phyloP scores from a whole-genome alignment of 2,329 filamentous ascomycete genomes.

The Sporothrix brasiliensis region DNA sequence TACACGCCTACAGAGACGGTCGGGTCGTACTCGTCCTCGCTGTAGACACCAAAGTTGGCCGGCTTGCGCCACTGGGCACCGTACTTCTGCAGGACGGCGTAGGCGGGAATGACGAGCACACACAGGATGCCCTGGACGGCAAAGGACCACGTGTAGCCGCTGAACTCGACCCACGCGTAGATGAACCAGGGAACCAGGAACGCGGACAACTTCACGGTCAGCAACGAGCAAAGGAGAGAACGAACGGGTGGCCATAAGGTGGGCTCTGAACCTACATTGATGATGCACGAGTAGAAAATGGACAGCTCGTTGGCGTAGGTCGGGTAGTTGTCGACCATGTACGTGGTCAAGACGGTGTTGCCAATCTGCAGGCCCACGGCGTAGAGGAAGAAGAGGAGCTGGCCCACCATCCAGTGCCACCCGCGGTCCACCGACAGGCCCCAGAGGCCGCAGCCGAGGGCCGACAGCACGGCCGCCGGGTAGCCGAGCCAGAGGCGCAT shows the following conservation, averaged over 20 bases:
- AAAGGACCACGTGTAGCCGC: slow-evolving; percentile 57
- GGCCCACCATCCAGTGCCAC: slow-evolving; percentile 61
- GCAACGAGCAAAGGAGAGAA: background rate
- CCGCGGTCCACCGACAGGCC: slow-evolving; percentile 55
- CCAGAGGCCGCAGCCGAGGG: slow-evolving; percentile 57
- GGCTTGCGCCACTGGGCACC: slow-evolving; percentile 23
- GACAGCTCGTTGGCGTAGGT: slow-evolving; percentile 57
- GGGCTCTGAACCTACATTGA: slow-evolving; percentile 44
- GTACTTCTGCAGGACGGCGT: slow-evolving; percentile 26
- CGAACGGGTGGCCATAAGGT: background rate
- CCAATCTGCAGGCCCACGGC: slow-evolving; percentile 59
- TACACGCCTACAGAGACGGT: background rate
- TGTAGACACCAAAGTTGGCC: slow-evolving; percentile 23
- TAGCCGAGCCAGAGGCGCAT: slow-evolving; percentile 61
- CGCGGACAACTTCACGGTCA: slow-evolving; percentile 43
- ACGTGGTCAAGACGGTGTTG: slow-evolving; percentile 55
- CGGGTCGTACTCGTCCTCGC: slow-evolving; percentile 20
- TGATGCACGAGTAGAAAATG: slow-evolving; percentile 57
- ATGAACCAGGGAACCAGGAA: slow-evolving; percentile 56
- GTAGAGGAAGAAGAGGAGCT: slow-evolving; percentile 59
- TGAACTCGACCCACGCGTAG: slow-evolving; percentile 49
- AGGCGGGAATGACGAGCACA: slow-evolving; percentile 29
- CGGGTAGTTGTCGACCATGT: slow-evolving; percentile 60
- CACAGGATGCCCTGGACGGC: slow-evolving; percentile 52
- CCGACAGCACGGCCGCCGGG: slow-evolving; percentile 53